Evolutionary conservation across 1,139 yeast species (phyloP), one percentile per base, ranked within the genome.

Genomic region (Nakaseomyces delphensis): DNA sequence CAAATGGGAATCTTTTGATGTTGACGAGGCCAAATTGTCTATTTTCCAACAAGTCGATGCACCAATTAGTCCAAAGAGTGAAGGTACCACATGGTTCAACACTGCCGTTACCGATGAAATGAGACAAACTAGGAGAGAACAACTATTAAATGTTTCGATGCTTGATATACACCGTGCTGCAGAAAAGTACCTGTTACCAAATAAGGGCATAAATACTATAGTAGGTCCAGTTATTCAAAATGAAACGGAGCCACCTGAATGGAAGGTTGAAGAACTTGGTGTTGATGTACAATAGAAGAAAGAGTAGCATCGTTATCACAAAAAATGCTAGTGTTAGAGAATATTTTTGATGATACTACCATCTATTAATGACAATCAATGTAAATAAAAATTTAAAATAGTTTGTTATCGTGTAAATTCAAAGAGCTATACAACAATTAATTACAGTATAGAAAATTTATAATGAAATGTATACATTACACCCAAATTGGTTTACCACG

Each of bases 31-130:
- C 31, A 87, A 89, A 61, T 68, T 91, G 52, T 77, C 94, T 9
- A 77, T 91, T 33, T 91, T 91, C 76, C 98, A 91, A 64, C 76
- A 83, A 44, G 69, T 93, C 11, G 98, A 91, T 65, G 87, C 96
- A 1, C 98, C 98, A 9, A 71, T 77, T 39, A 82, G 89, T 57
- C 80, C 87, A 16, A 74, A 85, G 40, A 72, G 77, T 36, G 96
- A 91, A 61, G 95, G 96, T 16, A 67, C 76, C 48, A 62, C 74
- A 19, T 65, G 70, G 32, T 85, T 87, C 62, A 68, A 75, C 42
- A 77, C 79, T 49, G 86, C 83, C 0, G 72, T 91, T 37, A 77
- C 82, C 27, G 87, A 84, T 53, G 87, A 82, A 32, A 73, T 83
- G 80, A 76, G 82, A 57, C 96, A 89, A 62, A 68, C 68, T 45